Base-by-base conservation (phyloP, 169 alveolate genomes). In the Plasmodium berghei region DNA sequence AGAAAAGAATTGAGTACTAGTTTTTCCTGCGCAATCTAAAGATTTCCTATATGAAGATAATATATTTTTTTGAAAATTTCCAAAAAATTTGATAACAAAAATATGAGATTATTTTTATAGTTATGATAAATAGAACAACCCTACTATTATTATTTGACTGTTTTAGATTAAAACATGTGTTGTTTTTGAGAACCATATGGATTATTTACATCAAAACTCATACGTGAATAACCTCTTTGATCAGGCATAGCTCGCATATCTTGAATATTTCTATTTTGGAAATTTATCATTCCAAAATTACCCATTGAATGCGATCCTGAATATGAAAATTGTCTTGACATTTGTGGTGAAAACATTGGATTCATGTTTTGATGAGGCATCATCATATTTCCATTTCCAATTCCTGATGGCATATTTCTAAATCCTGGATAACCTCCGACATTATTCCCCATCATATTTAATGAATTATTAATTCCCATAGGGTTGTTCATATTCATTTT, bases 341-440 rank as follows among this genome's bases (percentile, higher is more conserved):
- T 16, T 77, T 77, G 89, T 5, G 89, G 89, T 61, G 54, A 77
- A 64, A 40, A 77, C 45, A 63, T 77, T 0, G 89, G 77, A 52
- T 45, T 64, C 69, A 77, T 14, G 52, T 64, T 63, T 46, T 52
- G 59, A 14, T 52, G 9, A 10, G 74, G 6, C 46, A 22, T 24
- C 77, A 70, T 70, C 22, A 2, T 22, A 9, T 54, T 26, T 54
- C 48, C 63, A 16, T 40, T 45, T 1, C 20, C n/a, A 71, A 77
- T 77, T 2, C 26, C 54, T 0, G 75, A 26, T 9, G 14, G n/a
- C 75, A 69, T 69, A 16, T 58, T 58, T n/a, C 18, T 55, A 69
- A 77, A 63, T 9, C 46, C 10, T 10, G 89, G 46, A 34, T 34
- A 34, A 0, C 42, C 42, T 10, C 28, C 46, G 28, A 75, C 64